Base-by-base conservation (phyloP, 768 basidiomycete genomes). In the Cyathus striatus region DNA sequence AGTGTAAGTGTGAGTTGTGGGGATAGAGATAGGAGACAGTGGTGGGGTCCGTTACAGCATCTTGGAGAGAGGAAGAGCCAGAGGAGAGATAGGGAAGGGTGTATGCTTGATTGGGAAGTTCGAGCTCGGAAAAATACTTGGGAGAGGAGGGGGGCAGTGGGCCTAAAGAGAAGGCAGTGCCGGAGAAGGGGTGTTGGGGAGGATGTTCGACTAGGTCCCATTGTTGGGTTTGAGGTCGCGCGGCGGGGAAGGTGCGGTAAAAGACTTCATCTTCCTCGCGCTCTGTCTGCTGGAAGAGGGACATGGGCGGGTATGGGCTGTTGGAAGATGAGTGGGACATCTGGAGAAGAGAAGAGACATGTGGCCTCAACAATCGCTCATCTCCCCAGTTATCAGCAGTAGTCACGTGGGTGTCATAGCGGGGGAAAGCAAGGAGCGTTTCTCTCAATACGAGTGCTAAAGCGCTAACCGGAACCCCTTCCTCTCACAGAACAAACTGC, bases 241-340 rank as follows among this genome's bases (percentile, higher is more conserved):
- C 52, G 17, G 24, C 49, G 14, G 52, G 52, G 25, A 53, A 53
- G 14, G 49, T 50, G 17, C 22, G 10, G 17, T 36, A 36, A 18
- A 36, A 36, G 7, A 10, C 10, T 18, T 36, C 17, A 6, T 36
- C 35, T 9, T 9, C 20, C 35, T 36, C 35, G 17, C 7, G 35
- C 35, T 36, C 6, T 6, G 35, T 36, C 20, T 18, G 35, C 35
- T 36, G n/a, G n/a, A n/a, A n/a, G n/a, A n/a, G n/a, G n/a, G n/a
- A n/a, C n/a, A n/a, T n/a, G n/a, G n/a, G n/a, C n/a, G n/a, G n/a
- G n/a, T n/a, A n/a, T n/a, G n/a, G n/a, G n/a, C n/a, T n/a, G n/a
- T n/a, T n/a, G n/a, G n/a, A n/a, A n/a, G n/a, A n/a, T n/a, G n/a
- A n/a, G n/a, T n/a, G n/a, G n/a, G n/a, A n/a, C n/a, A n/a, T n/a